Evolutionary conservation across 805 yeast genomes (phyloP).

Genomic region (Zygosaccharomyces gambellarensis): DNA sequence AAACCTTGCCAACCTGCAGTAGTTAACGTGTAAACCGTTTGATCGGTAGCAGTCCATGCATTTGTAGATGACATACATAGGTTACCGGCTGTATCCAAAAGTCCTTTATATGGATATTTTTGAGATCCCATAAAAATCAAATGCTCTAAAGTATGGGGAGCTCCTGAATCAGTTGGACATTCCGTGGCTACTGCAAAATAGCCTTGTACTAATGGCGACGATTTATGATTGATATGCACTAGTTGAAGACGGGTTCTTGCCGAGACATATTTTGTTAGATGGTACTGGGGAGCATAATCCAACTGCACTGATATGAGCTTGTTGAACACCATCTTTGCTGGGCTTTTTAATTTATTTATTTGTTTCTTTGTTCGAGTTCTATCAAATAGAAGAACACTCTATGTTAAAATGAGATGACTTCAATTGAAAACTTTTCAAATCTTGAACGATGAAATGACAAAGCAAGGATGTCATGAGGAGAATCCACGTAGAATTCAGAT

Average conservation of each 20-base stretch:
- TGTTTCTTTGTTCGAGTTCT: not conserved
- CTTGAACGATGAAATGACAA: not conserved
- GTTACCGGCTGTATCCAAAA: conserved; percentile 81
- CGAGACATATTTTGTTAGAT: conserved; percentile 72
- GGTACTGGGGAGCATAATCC: conserved; percentile 65
- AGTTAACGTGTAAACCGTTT: conserved; percentile 84
- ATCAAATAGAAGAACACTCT: not conserved
- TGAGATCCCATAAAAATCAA: conserved; percentile 90
- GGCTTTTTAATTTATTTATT: not conserved
- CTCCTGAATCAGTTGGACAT: conserved; percentile 78
- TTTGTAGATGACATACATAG: conserved; percentile 80
- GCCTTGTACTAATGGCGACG: conserved; percentile 88
- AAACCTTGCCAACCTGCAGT: conserved; percentile 98
- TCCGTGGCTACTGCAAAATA: conserved; percentile 95
- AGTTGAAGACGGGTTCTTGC: conserved; percentile 76
- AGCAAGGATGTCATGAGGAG: not conserved
- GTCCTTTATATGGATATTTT: conserved; percentile 85
- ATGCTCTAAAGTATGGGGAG: conserved; percentile 95
- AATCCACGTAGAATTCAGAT: not conserved
- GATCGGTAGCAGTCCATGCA: conserved; percentile 97
- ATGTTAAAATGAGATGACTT: not conserved
- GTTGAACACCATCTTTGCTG: conserved; percentile 34
- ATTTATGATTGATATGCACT: conserved; percentile 62
- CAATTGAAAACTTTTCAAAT: conserved; percentile 4
- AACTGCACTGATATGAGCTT: conserved; percentile 51